Evolutionary conservation across 345 rosid species (phyloP), one percentile per base, ranked within the genome.

Genomic region (Arabidopsis arenosa): DNA sequence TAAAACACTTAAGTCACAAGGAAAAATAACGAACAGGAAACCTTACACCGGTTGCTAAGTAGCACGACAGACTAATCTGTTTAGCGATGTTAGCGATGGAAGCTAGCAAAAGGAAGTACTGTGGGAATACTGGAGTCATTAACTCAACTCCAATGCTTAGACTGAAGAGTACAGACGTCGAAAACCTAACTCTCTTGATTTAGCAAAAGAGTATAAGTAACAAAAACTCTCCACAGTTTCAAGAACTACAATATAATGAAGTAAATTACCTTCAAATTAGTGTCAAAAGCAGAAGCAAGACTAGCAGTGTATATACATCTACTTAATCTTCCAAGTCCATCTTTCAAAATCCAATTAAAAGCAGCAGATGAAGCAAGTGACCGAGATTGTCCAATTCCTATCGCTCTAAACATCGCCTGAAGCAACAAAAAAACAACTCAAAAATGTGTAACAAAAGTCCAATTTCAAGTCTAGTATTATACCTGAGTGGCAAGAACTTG

Each of bases 401-500:
- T 88, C 23, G 97, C 98, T 72, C 95, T 80, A 84, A 93, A 89
- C 95, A 93, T 89, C 0, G 97, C 95, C 95, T 90, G 5, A 0
- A 75, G 6, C 10, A 39, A 45, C 18, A 52, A 23, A 52, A 23
- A 67, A 12, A 15, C 49, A 53, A 39, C 44, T 11, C 44, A 51
- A 36, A 35, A 35, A 5, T n/a, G 12, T 14, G 39, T 48, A n/a
- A 4, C 15, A 7, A 1, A 21, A 14, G 6, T 21, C 44, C 15
- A 75, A 39, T 1, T 52, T 18, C 33, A 66, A 36, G 15, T 14
- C 15, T 21, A 45, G 37, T 18, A 14, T 4, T 7, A 14, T 64
- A 93, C 98, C 92, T 93, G 98, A 80, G 98, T 93, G 63, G 98
- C 98, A 81, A 93, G 91, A 84, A 93, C 97, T 72, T 90, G 98